Conservation (phyloP, 257 asterid genomes). For the Salvia rosmarinus region DNA sequence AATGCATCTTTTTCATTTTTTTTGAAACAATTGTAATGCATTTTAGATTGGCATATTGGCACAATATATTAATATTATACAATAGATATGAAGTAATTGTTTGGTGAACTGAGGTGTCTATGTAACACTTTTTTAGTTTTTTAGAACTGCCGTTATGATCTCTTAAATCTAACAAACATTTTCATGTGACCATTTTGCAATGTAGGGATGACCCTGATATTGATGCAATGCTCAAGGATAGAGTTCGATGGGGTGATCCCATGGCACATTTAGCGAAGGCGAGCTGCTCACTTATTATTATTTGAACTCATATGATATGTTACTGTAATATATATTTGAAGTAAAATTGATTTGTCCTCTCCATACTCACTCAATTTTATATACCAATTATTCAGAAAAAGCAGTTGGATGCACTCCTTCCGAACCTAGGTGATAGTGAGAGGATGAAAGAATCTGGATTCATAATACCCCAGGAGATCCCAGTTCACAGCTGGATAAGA, state of each 20-base stretch:
- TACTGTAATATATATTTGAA: not conserved
- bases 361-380: constrained; percentile 20
- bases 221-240: constrained; percentile 83
- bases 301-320: not conserved
- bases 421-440: constrained; percentile 67
- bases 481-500: constrained; percentile 79
- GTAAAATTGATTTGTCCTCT: constrained; percentile 6
- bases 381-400: constrained; percentile 53
- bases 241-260: constrained; percentile 95
- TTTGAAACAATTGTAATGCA: not conserved
- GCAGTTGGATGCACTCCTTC: constrained; percentile 53
- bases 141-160: too few species aligned
- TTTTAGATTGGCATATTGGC: constrained; percentile 6
- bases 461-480: constrained; percentile 78
- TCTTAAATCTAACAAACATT: constrained; percentile 16
- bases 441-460: constrained; percentile 89
- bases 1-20: not conserved
- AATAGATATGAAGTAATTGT: not conserved
- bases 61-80: not conserved
- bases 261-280: constrained; percentile 92
- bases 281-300: constrained; percentile 27
- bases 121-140: too few species aligned
- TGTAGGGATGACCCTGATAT: constrained; percentile 87
- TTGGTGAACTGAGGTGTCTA: constrained; percentile 4
- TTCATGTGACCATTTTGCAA: constrained; percentile 29